These are phyloP conservation scores for Scenedesmus sp. DNA, from an alignment of 163 green algal genomes.

Conservation along the genomic window DNA sequence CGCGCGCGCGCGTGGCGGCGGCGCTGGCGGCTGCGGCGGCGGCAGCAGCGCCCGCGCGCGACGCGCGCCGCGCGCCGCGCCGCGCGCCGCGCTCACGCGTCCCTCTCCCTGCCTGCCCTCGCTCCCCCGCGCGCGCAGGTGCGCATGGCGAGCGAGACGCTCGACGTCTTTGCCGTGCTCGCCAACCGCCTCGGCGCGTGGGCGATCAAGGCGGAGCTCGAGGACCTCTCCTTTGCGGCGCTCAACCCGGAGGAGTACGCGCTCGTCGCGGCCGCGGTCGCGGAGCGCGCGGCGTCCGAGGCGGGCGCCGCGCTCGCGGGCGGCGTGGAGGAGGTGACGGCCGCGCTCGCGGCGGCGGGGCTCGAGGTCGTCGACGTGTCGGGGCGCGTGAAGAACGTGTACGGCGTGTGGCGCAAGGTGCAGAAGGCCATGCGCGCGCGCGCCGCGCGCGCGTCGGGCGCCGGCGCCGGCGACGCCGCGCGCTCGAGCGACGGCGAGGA, in stretches of 20 bases:
- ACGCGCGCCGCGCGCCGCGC: neutral
- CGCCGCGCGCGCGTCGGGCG: neutral
- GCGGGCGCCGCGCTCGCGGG: slow-evolving; percentile 48
- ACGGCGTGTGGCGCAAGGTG: slow-evolving; percentile 79
- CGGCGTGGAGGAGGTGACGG: slow-evolving; percentile 58
- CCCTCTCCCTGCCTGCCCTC: neutral
- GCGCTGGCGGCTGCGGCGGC: neutral
- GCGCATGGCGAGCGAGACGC: slow-evolving; percentile 59
- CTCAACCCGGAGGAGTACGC: slow-evolving; percentile 69
- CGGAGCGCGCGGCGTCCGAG: slow-evolving; percentile 11
- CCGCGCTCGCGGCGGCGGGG: slow-evolving; percentile 46
- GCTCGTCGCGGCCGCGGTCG: slow-evolving; percentile 48
- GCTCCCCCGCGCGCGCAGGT: slow-evolving; percentile 8
- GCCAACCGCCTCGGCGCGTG: slow-evolving; percentile 89
- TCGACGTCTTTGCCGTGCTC: slow-evolving; percentile 78
- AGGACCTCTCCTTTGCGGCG: slow-evolving; percentile 86
- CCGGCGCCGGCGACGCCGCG: neutral
- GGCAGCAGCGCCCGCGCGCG: neutral
- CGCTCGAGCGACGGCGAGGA: slow-evolving; percentile 22
- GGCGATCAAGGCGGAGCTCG: slow-evolving; percentile 88
- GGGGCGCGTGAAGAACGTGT: slow-evolving; percentile 88
- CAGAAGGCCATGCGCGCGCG: slow-evolving; percentile 45
- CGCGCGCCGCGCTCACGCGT: neutral
- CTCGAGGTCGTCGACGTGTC: slow-evolving; percentile 75
- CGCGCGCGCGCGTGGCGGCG: slow-evolving; percentile 35